Evolutionary conservation across 768 basidiomycete genomes (phyloP), one percentile per base, ranked within the genome.

Genomic region (Trametes meyenii): DNA sequence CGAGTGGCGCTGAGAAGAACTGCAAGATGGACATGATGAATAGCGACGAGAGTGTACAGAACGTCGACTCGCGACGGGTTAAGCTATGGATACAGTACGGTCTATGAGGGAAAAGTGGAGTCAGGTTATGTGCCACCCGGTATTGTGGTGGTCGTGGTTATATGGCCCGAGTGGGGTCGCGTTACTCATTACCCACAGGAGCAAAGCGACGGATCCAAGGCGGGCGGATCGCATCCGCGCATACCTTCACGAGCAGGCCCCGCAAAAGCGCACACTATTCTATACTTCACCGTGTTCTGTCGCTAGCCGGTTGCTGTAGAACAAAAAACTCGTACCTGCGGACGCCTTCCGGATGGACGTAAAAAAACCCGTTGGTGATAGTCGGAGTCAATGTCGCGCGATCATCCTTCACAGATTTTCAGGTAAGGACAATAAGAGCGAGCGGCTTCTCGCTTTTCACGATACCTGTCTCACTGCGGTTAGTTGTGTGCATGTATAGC

Each of bases 31-130:
- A n/a, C 13, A 19, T 19, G 56, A 2, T 3, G 26, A 6, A 39
- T 26, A 33, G 21, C 39, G 51, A 33, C 33, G 51, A n/a, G 39
- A 40, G 39, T 40, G 39, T 55, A 54, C 54, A 55, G 44, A 26
- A 2, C 11, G 57, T 50, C 49, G 57, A 33, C 57, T 58, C 26
- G 57, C 57, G 50, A 58, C 57, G 40, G 39, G 24, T 23, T 40
- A 46, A 13, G 49, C 12, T 50, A 58, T 13, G 21, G 48, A 33
- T 44, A 51, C 49, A 42, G 57, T 50, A 50, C 17, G 35, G 39
- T 57, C 45, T 40, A 57, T 6, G 51, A 40, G 36, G 8, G 38
- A 13, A 12, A 21, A 13, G 5, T 5, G 5, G 23, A 38, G 19
- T 11, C 5, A 38, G 11, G 38, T 17, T 39, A 14, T 14, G 51